A percentile compares a stretch with the other conserved stretches of the same genome.
Evolutionary conservation across 2,329 filamentous ascomycete genomes (phyloP).

Genomic region (Lachnellula suecica): DNA sequence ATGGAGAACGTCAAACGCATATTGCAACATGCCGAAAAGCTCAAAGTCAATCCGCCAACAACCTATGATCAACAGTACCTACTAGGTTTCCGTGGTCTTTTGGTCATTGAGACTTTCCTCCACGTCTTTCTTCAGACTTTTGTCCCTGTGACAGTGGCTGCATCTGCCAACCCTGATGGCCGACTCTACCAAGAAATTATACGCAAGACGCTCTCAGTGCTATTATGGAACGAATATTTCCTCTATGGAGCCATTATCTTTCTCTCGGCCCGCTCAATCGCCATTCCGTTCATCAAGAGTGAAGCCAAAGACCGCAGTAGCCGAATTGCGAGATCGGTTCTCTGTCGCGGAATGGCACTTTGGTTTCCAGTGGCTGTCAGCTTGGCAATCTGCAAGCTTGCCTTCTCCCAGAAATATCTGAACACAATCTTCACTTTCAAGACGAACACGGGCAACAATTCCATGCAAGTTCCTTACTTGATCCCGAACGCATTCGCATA

Average conservation of each 20-base stretch:
- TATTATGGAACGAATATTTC: constrained; percentile 45
- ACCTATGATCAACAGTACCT: constrained; percentile 32
- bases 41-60: constrained; percentile 8
- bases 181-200: constrained; percentile 40
- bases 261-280: constrained; percentile 42
- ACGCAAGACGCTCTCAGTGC: constrained; percentile 43
- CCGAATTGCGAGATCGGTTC: not conserved
- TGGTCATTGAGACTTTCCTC: constrained; percentile 42
- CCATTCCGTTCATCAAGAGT: constrained; percentile 40
- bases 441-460: constrained; percentile 35
- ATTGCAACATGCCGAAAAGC: not conserved
- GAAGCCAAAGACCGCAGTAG: not conserved
- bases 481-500: constrained; percentile 40
- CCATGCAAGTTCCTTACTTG: constrained; percentile 34
- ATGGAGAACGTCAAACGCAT: not conserved
- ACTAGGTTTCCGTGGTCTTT: constrained; percentile 42
- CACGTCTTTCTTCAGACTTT: constrained; percentile 46
- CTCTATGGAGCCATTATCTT: constrained; percentile 46
- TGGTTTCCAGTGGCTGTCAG: constrained; percentile 42
- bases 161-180: constrained; percentile 36
- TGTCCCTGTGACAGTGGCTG: constrained; percentile 40
- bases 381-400: constrained; percentile 41
- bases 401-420: constrained; percentile 38
- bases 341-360: not conserved
- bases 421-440: constrained; percentile 38